phyloP scores from a whole-genome alignment of 2,329 filamentous ascomycete species.

The Cladosporium austrohemisphaericum region DNA sequence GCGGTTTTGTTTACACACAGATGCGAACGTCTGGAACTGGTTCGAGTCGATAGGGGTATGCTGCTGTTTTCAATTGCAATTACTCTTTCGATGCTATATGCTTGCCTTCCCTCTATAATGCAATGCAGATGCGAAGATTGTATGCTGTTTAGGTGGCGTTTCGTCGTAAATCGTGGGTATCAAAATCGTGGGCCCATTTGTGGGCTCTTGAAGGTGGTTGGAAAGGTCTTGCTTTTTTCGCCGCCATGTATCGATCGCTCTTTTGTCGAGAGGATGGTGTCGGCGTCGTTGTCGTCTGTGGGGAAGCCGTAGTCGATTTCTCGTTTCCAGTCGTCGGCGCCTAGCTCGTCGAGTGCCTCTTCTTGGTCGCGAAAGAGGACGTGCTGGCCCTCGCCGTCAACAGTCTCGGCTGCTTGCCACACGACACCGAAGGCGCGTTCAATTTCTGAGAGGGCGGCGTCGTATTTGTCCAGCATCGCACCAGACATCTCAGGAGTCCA shows the following conservation, averaged over 20 bases:
- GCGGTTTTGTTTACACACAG: too few species aligned
- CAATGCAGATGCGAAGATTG: too few species aligned
- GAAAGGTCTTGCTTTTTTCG: slow-evolving; percentile 13
- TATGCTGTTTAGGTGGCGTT: too few species aligned
- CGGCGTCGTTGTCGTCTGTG: slow-evolving; percentile 17
- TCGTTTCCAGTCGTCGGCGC: slow-evolving; percentile 22
- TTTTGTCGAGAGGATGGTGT: slow-evolving; percentile 15
- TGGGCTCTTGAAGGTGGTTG: background rate
- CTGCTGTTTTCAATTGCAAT: too few species aligned
- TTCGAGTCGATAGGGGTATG: too few species aligned
- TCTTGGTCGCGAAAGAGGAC: slow-evolving; percentile 26
- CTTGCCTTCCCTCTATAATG: too few species aligned
- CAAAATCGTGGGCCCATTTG: background rate
- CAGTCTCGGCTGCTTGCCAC: slow-evolving; percentile 25
- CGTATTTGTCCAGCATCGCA: slow-evolving; percentile 29
- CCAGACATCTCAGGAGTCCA: slow-evolving; percentile 26
- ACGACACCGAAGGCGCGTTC: slow-evolving; percentile 31
- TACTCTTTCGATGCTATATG: too few species aligned
- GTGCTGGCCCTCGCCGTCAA: slow-evolving; percentile 25
- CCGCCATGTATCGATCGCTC: slow-evolving; percentile 26
- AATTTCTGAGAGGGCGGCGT: slow-evolving; percentile 28
- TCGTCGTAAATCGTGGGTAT: slow-evolving; percentile 2
- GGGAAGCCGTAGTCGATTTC: slow-evolving; percentile 32
- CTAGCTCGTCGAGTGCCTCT: slow-evolving; percentile 28
- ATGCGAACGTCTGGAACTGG: too few species aligned